Base-by-base conservation (phyloP, 2,329 filamentous ascomycete genomes). In the Xylariaceae sp. region DNA sequence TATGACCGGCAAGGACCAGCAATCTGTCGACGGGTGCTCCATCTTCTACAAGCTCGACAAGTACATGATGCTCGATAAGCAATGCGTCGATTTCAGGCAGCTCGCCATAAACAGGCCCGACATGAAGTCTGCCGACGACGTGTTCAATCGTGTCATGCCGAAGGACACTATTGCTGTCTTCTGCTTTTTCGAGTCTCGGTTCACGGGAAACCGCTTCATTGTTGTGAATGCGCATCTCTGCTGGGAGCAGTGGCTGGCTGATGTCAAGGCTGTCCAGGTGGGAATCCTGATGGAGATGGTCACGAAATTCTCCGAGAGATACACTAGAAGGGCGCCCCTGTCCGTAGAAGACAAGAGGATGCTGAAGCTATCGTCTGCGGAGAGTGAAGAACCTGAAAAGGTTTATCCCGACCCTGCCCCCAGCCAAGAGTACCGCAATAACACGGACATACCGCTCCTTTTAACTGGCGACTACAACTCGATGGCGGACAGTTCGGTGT, bases 401-500 rank as follows among this genome's bases (percentile, higher is more conserved):
- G 66, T 73, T 3, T 62, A 70, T 19, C 67, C 72, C 18, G 79
- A 83, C 29, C 83, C 83, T 1, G 82, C 73, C 1, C 87, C 88
- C 1, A 94, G 88, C 16, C 77, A 87, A 59, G 83, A 93, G 53
- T 98, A 98, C 60, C 68, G 81, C 18, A 83, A 75, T 52, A 86
- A 84, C 46, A 83, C 86, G 1, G 84, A 94, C 47, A 93, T 98
- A 30, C 92, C 92, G 2, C 67, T 96, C 23, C 64, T 98, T 38
- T 76, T 98, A 33, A 95, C 90, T 50, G 90, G 90, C 49, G 92
- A 98, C 59, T 94, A 95, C 70, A 98, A 98, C 63, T 95, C 90
- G 4, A 82, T 80, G 2, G 75, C 77, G 10, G 80, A 85, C 35
- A 95, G 88, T 33, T 88, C 87, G 27, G 89, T 95, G 1, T 94